Base-by-base conservation (phyloP, 768 basidiomycete genomes). In the Sistotremastrum suecicum region DNA sequence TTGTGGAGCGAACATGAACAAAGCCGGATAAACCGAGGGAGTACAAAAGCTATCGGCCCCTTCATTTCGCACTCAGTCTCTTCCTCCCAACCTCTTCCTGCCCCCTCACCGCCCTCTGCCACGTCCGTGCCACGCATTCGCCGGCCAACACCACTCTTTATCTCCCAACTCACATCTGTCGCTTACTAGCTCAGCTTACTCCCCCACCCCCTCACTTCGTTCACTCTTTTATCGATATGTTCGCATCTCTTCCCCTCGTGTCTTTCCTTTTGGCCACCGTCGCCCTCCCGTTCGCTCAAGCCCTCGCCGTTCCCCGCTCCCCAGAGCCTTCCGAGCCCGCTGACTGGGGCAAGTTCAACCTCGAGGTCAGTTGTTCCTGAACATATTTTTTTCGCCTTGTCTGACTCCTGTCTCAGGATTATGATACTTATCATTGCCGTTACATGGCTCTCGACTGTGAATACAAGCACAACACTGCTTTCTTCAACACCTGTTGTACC, bases 391-490 rank as follows among this genome's bases (percentile, higher is more conserved):
- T 20, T 38, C 44, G 40, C 38, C 35, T 43, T 34, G 37, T 47
- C 20, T 45, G 38, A 43, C 40, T 39, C 32, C 36, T 47, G 12
- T 35, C 41, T 37, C 46, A 80, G 76, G 41, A 58, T 11, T 83
- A 83, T 55, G 52, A 61, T 37, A 51, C 44, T 10, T 81, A 83
- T 64, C 77, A 83, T 63, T 53, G 58, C 31, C 70, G 83, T 48
- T 86, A 85, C 62, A 53, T 74, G 46, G 70, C 72, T 38, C 58
- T 82, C 51, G 66, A 64, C 51, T 74, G 72, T 62, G 51, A 65
- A 50, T 44, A 39, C 40, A 53, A 70, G 53, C 68, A 71, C 42
- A 61, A 66, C 56, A 67, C 69, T 6, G 41, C 59, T 10, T 65
- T 61, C 62, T 63, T 62, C 56, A 53, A 58, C 41, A 54, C 64